Base-by-base conservation (phyloP, 2,329 filamentous ascomycete species). In the Fusarium avenaceum region DNA sequence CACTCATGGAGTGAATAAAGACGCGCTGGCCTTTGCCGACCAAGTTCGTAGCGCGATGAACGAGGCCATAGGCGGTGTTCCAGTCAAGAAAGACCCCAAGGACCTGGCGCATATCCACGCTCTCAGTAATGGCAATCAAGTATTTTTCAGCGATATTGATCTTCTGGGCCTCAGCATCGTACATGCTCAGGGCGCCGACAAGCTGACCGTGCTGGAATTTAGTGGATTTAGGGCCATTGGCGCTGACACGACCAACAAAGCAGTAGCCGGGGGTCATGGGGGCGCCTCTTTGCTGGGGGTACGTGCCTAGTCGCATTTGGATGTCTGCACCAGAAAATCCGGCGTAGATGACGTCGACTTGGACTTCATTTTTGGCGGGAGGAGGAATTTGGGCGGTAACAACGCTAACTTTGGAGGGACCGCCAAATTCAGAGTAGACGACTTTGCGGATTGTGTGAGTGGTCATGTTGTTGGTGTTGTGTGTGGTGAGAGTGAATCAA, bases 1-100 rank as follows among this genome's bases (percentile, higher is more conserved):
- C 84, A 63, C 82, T 84, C 24, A 85, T 73, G 35, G 83, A 82
- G 71, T 86, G 84, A 19, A 86, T 73, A 67, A 86, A 86, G 44
- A 85, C 82, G 22, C 80, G 79, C 55, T 84, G 78, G 30, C 82
- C 83, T 28, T 76, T 74, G 1, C 72, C 48, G 3, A 85, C 81
- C 32, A 71, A 53, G 20, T 80, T 76, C 4, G 81, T 81, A 4
- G 65, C 67, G 39, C 74, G 79, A 22, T 77, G 61, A 10, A 81
- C 77, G 72, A 83, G 76, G 14, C 72, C 74, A 56, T 78, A 80
- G 1, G 80, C 80, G 1, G 81, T 81, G 30, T 67, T 79, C 84
- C 84, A 86, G 73, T 86, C 83, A 2, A 82, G 76, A 3, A 79
- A 54, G 19, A 85, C 57, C 4, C 80, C 79, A 0, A 79, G 73